These are phyloP conservation scores for Eutypa lata DNA, from an alignment of 2,329 filamentous ascomycete genomes.

Conservation along the genomic window DNA sequence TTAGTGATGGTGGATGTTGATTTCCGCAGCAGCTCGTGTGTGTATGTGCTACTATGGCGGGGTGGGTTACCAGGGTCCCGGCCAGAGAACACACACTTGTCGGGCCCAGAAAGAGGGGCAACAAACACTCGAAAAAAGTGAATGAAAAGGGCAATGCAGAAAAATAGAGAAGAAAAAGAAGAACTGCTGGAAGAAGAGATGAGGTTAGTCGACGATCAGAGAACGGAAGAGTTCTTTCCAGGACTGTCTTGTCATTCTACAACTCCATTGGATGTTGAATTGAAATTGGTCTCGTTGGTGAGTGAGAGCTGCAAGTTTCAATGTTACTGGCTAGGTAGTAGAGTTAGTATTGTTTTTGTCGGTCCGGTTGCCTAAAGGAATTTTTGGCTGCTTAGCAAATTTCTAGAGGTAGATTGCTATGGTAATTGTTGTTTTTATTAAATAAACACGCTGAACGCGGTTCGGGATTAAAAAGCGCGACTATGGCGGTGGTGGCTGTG, in stretches of 20 bases:
- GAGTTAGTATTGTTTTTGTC: background rate
- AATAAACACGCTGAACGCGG: background rate
- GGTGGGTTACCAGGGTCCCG: background rate
- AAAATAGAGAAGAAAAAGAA: background rate
- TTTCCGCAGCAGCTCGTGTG: too few relatives aligned
- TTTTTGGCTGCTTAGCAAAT: background rate
- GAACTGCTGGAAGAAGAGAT: background rate
- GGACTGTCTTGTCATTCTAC: background rate
- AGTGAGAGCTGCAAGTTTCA: background rate
- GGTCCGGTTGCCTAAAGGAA: background rate
- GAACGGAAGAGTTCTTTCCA: background rate
- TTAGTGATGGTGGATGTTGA: background rate
- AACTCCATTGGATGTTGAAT: background rate
- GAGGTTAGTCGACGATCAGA: background rate
- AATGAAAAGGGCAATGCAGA: background rate
- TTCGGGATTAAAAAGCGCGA: background rate
- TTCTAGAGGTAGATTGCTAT: background rate
- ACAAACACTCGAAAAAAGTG: background rate
- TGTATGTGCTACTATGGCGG: background rate
- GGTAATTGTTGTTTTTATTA: background rate
- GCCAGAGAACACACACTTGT: background rate
- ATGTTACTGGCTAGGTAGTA: too few relatives aligned
- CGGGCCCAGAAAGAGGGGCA: background rate
- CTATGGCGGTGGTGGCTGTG: background rate
- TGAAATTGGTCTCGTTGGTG: background rate